Base-by-base conservation (phyloP, 148 eudicot species). In the Tetragonia tetragonoides region DNA sequence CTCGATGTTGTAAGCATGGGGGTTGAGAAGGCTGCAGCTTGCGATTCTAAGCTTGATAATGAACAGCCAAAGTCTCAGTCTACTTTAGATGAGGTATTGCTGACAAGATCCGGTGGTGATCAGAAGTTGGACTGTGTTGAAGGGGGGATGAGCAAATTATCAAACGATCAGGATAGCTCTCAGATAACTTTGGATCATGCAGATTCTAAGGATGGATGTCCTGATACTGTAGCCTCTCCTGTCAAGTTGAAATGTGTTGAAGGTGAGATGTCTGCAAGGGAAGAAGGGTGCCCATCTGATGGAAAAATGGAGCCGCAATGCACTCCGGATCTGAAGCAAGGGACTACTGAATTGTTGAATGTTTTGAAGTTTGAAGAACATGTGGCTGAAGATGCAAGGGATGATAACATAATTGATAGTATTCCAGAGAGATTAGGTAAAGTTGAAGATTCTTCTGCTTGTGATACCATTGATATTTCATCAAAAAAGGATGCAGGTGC, bases 71-170 rank as follows among this genome's bases (percentile, higher is more conserved):
- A 76, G 34, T 65, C 82, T 70, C 82, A 87, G 39, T 42, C 47
- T 23, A 8, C 80, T 41, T 80, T 24, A 34, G 87, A 85, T 44
- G 85, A 81, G 51, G 66, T 53, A 68, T 54, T 72, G 53, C 69
- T 73, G 28, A 41, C 87, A 72, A 51, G 70, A 57, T 68, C 71
- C 46, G 53, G 79, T 28, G 80, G 62, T 75, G 69, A 73, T 68
- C 66, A 82, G 74, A 82, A 83, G 65, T 49, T 78, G 65, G 80
- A 68, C 66, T 70, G 64, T 53, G 70, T 66, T 72, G 90, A 75
- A 66, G 78, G 68, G 64, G 73, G 71, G 72, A 68, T 79, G 66
- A 62, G 10, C 17, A 71, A 68, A 63, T 23, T 24, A 41, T 57
- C 81, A 14, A 78, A 84, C 46, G 74, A 73, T 79, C 68, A 63